Evolutionary conservation across 176 grass and related monocot species (phyloP).

Genomic region (Phyllostachys edulis): DNA sequence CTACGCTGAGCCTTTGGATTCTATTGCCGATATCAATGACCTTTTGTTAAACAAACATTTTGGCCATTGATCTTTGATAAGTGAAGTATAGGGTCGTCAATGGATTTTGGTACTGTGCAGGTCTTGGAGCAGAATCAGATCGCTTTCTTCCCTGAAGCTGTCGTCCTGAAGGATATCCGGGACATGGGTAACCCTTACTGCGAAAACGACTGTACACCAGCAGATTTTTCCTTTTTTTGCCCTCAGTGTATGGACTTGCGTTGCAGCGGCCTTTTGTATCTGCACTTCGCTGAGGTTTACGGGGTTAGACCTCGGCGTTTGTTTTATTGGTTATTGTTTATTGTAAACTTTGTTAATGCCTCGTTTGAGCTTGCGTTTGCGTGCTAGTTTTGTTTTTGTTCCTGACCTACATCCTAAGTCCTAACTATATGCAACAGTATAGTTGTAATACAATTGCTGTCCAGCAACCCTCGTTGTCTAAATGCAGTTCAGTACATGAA

Average conservation of each 20-base stretch:
- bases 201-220: conserved; percentile 22
- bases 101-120: neutral
- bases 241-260: conserved; percentile 34
- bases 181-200: conserved; percentile 16
- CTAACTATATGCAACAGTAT: neutral
- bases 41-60: neutral
- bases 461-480: neutral
- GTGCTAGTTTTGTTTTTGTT: conserved; percentile 26
- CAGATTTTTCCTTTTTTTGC: neutral
- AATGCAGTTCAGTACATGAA: neutral
- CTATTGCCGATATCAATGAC: neutral
- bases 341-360: conserved; percentile 39
- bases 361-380: neutral
- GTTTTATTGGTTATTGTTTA: conserved; percentile 47
- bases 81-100: neutral
- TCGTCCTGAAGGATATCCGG: conserved; percentile 3
- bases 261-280: conserved; percentile 46
- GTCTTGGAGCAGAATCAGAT: conserved; percentile 21
- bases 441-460: neutral
- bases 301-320: conserved; percentile 27
- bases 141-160: neutral
- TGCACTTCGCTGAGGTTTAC: conserved; percentile 40
- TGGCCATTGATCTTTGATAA: neutral
- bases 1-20: neutral
- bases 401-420: neutral